Evolutionary conservation across 192 early-diverging fungal species (phyloP).

Genomic region (Coemansia furcata): DNA sequence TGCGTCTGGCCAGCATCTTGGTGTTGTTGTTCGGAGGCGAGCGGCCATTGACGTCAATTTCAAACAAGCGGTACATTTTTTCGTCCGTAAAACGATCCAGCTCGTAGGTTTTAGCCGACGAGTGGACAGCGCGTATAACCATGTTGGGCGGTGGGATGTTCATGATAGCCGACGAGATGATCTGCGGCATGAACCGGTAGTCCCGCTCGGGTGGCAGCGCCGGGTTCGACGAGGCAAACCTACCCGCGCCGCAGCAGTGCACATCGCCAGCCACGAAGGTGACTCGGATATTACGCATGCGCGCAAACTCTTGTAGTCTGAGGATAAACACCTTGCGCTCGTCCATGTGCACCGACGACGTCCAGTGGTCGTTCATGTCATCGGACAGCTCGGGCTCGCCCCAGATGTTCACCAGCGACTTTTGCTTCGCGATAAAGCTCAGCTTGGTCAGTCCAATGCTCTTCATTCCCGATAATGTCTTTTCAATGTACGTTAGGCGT

Average conservation of each 20-base stretch:
- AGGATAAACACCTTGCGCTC: conserved; percentile 69
- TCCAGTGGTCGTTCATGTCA: conserved; percentile 83
- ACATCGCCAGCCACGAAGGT: conserved; percentile 84
- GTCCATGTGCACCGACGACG: conserved; percentile 62
- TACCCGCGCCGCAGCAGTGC: conserved; percentile 65
- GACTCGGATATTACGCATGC: conserved; percentile 60
- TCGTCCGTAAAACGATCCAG: conserved; percentile 66
- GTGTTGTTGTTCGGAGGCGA: conserved; percentile 47
- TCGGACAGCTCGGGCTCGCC: conserved; percentile 84
- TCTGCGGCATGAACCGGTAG: conserved; percentile 73
- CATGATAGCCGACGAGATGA: conserved; percentile 79
- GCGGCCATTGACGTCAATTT: conserved; percentile 65
- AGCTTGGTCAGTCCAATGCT: conserved; percentile 57
- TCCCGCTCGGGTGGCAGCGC: conserved; percentile 59
- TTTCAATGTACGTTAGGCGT: conserved; percentile 66
- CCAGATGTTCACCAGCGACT: conserved; percentile 60
- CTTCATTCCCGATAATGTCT: conserved; percentile 59
- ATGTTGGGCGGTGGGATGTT: conserved; percentile 74
- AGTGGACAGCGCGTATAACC: conserved; percentile 66
- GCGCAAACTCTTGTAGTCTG: conserved; percentile 66
- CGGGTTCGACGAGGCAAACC: conserved; percentile 55
- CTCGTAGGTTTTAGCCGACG: conserved; percentile 55
- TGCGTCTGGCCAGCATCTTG: conserved; percentile 61
- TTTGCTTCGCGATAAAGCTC: conserved; percentile 56
- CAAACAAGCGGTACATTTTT: conserved; percentile 71